Evolutionary conservation across 306 rosid genomes (phyloP), one percentile per base, ranked within the genome.

Genomic region (Parietaria judaica): DNA sequence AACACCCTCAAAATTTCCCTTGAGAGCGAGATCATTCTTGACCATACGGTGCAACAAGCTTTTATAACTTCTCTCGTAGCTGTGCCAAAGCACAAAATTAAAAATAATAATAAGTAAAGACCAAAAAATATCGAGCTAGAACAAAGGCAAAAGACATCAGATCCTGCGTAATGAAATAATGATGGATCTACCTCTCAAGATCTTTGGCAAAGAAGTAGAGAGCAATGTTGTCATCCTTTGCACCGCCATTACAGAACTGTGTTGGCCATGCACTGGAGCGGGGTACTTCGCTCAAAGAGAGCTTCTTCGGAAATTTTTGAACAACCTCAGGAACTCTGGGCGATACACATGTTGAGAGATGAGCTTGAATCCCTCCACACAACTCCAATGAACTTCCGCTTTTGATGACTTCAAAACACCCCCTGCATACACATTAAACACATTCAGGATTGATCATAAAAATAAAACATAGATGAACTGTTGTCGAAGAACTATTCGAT

Each of bases 171-270:
- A 31, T 65, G 71, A 31, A 56, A 34, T 70, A 41, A 56, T 45
- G 65, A 58, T 46, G 65, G 56, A 67, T 43, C 38, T 39, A 80
- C 97, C 95, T 87, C 70, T 85, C 83, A 56, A 78, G 56, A 79
- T 91, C 96, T 70, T 74, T 80, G 55, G 98, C 96, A 75, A 91
- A 91, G 75, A 91, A 87, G 84, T 83, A 87, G 56, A 91, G 95
- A 43, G 95, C 98, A 70, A 91, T 85, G 65, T 87, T 91, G 67
- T 91, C 84, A 71, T 91, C 96, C 62, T 75, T 83, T 66, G 83
- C 84, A 55, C 96, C 95, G 59, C 49, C 71, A 58, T 80, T 87
- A 73, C 43, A 69, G 71, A 91, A 91, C 57, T 91, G 98, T 15
- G 82, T 57, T 47, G 98, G 98, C 98, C 98, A 91, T 12, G 78